These are phyloP conservation scores for Populus hybrid DNA, from an alignment of 441 rosid genomes.

Conservation along the genomic window DNA sequence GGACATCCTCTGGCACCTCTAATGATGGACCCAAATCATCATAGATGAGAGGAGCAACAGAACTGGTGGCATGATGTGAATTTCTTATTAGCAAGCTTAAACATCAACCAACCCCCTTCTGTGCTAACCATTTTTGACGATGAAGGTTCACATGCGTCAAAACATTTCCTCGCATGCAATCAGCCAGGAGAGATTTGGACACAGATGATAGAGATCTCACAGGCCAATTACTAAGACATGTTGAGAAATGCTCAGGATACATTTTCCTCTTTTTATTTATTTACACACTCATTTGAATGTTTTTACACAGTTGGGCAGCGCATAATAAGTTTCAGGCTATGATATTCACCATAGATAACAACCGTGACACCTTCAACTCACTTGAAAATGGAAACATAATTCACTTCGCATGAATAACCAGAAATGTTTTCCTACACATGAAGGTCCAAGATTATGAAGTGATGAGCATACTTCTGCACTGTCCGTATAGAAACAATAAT, in stretches of 20 bases:
- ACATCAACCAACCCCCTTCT: neutral
- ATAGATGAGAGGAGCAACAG: neutral
- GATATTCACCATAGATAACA: no score
- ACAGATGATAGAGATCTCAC: neutral
- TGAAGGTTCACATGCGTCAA: neutral
- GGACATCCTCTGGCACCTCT: conserved; percentile 5
- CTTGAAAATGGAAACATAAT: no score
- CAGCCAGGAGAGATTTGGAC: neutral
- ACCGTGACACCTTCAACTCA: no score
- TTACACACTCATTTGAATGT: no score
- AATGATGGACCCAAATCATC: neutral
- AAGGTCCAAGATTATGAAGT: neutral
- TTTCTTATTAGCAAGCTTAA: neutral
- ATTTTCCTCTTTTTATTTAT: no score
- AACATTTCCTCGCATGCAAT: neutral
- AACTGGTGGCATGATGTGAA: neutral
- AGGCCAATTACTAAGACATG: neutral
- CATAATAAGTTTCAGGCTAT: no score
- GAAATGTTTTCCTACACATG: no score
- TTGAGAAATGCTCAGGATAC: neutral
- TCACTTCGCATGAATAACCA: no score
- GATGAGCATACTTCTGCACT: neutral
- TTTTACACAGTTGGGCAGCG: no score
- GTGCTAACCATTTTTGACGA: neutral
- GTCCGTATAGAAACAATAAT: neutral